phyloP scores from a whole-genome alignment of 495 filamentous ascomycete genomes.

The Parathielavia appendiculata region DNA sequence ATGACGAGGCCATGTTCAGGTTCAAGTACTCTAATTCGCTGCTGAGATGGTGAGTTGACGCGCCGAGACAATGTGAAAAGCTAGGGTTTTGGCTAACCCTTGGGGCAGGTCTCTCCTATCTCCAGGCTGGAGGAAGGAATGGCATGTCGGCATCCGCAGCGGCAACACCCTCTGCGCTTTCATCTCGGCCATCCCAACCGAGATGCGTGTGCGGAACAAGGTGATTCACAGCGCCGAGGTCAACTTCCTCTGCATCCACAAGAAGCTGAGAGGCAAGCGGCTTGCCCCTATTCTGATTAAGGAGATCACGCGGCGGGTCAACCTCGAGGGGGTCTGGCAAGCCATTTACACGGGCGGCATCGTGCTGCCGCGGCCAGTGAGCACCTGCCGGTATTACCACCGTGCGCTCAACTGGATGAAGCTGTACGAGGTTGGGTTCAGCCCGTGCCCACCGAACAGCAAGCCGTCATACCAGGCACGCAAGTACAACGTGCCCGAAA shows the following conservation, averaged over 20 bases:
- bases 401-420: constrained; percentile 91
- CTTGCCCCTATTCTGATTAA: constrained; percentile 92
- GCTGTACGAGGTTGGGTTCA: constrained; percentile 88
- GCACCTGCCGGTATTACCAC: constrained; percentile 92
- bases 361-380: constrained; percentile 81
- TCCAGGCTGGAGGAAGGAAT: constrained; percentile 91
- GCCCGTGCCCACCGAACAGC: constrained; percentile 69
- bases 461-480: constrained; percentile 75
- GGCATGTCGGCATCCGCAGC: constrained; percentile 90
- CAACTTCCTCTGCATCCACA: constrained; percentile 97
- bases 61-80: too few species aligned
- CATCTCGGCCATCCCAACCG: constrained; percentile 84
- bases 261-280: constrained; percentile 90
- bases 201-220: constrained; percentile 72
- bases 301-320: constrained; percentile 88
- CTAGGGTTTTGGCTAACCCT: constrained; percentile 21
- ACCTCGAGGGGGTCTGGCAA: constrained; percentile 77
- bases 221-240: constrained; percentile 77
- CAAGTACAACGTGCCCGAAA: constrained; percentile 69
- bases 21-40: constrained; percentile 91
- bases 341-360: constrained; percentile 93
- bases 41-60: constrained; percentile 67
- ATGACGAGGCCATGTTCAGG: constrained; percentile 91
- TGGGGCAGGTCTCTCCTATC: constrained; percentile 76
- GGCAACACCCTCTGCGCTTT: constrained; percentile 83